These are phyloP conservation scores for Zygotorulaspora florentina DNA, from an alignment of 805 yeast species.

Conservation along the genomic window DNA sequence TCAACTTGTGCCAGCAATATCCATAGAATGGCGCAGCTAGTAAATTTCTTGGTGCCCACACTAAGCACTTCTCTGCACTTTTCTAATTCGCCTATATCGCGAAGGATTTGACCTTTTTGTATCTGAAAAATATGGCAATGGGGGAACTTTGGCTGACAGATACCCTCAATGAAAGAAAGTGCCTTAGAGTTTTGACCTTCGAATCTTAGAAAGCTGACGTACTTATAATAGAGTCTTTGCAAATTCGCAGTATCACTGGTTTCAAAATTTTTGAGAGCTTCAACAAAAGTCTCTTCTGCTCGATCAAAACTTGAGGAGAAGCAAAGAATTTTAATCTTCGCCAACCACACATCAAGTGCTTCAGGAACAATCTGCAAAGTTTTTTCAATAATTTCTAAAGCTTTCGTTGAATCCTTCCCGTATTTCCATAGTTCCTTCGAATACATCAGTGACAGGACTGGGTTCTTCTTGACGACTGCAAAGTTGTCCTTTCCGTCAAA, in stretches of 20 bases:
- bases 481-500: constrained; percentile 10
- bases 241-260: constrained; percentile 19
- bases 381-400: constrained; percentile 49
- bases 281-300: constrained; percentile 36
- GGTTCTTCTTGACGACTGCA: constrained; percentile 44
- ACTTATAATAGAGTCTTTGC: constrained; percentile 59
- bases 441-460: constrained; percentile 58
- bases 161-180: constrained; percentile 36
- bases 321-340: constrained; percentile 62
- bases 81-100: constrained; percentile 29
- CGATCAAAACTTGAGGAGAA: constrained; percentile 36
- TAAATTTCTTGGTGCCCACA: constrained; percentile 47
- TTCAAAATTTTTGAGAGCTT: constrained; percentile 36
- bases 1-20: constrained; percentile 46
- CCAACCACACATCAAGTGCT: constrained; percentile 61
- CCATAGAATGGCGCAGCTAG: constrained; percentile 51
- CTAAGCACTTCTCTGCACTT: constrained; percentile 47
- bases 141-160: constrained; percentile 49
- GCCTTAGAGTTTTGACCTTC: constrained; percentile 38
- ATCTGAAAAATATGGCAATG: constrained; percentile 50
- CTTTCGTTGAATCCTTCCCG: constrained; percentile 44
- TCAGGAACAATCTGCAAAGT: constrained; percentile 44
- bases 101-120: constrained; percentile 57
- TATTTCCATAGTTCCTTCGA: constrained; percentile 64
- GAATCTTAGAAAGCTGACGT: constrained; percentile 49